Evolutionary conservation across 495 filamentous ascomycete genomes (phyloP), one percentile per base, ranked within the genome.

Genomic region (Penicillium cataractarum): DNA sequence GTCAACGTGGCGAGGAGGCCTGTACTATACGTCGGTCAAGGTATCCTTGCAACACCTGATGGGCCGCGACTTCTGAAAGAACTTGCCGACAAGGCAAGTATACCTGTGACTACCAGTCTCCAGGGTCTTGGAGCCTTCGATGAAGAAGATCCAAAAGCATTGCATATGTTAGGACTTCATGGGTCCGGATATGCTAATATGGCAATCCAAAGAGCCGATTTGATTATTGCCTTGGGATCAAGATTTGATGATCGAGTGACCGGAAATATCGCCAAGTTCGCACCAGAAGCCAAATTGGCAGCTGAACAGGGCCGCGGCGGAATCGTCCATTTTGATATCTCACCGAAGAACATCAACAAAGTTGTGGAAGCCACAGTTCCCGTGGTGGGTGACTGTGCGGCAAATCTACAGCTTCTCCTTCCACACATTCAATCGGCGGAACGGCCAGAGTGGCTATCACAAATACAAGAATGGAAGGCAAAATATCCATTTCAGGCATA

Each of bases 381-480:
- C 22, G 82, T 88, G 21, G 80, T 85, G 67, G 86, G 85, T 44
- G 86, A 89, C 64, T 83, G 85, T 39, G 77, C 81, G 3, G 75
- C 80, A 10, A 97, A 93, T 69, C 77, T 98, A n/a, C 80, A 78
- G 31, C 74, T 84, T 42, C 87, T 97, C 26, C 71, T 97, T 2
- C 92, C 93, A 6, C 77, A 83, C 35, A 71, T 97, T 31, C 75
- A 91, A 48, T 26, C 76, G 32, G 86, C 89, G 63, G 83, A 89
- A 27, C 85, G 93, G n/a, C 81, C 87, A 29, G 90, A 89, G 62
- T 98, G 94, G 94, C 92, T 96, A 62, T 82, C 75, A 31, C 88
- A 97, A 79, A 96, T 98, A 70, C 85, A 89, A 21, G 84, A 85
- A 66, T 98, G 93, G 94, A 97, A 97, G 79, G 77, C 81, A 65